A percentile compares a stretch with the other conserved stretches of the same genome.
Evolutionary conservation across 2,329 filamentous ascomycete genomes (phyloP).

Genomic region (Emericellopsis cladophorae): DNA sequence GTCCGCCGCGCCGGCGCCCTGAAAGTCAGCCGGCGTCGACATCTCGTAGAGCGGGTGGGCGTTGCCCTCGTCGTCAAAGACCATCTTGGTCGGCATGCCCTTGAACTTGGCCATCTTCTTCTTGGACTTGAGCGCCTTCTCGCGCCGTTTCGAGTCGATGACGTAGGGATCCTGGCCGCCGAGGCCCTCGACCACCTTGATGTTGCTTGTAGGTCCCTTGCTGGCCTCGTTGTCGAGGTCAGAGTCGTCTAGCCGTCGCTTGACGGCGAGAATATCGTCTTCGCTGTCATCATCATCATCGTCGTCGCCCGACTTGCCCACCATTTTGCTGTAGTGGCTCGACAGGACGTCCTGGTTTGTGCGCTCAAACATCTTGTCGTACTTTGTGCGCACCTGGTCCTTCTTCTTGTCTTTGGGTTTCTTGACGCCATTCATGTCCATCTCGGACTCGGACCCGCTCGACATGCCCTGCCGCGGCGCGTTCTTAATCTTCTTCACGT

Average conservation of each 20-base stretch:
- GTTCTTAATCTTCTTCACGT: slow-evolving; percentile 80
- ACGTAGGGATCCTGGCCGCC: slow-evolving; percentile 63
- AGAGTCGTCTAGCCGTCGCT: slow-evolving; percentile 68
- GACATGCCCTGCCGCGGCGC: slow-evolving; percentile 56
- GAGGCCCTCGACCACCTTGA: slow-evolving; percentile 52
- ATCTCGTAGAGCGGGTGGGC: slow-evolving; percentile 81
- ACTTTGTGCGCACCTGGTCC: slow-evolving; percentile 75
- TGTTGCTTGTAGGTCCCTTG: slow-evolving; percentile 11
- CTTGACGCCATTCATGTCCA: slow-evolving; percentile 33
- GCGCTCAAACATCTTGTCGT: slow-evolving; percentile 95
- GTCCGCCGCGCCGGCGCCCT: slow-evolving; percentile 59
- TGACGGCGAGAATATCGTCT: slow-evolving; percentile 77
- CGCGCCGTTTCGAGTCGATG: slow-evolving; percentile 87
- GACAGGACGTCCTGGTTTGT: slow-evolving; percentile 92
- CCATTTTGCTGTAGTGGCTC: slow-evolving; percentile 83
- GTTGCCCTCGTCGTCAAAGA: slow-evolving; percentile 87
- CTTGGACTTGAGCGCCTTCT: slow-evolving; percentile 91
- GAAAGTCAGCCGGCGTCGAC: slow-evolving; percentile 73
- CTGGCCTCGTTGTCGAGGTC: slow-evolving; percentile 40
- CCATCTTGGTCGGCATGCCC: slow-evolving; percentile 69
- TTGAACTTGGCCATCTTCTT: slow-evolving; percentile 88
- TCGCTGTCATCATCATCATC: slow-evolving; percentile 49
- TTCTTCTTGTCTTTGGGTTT: slow-evolving; percentile 49
- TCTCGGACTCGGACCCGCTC: slow-evolving; percentile 46
- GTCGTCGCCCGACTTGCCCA: slow-evolving; percentile 39